Conservation (phyloP, 495 filamentous ascomycete species). For the Emericellopsis terricola region DNA sequence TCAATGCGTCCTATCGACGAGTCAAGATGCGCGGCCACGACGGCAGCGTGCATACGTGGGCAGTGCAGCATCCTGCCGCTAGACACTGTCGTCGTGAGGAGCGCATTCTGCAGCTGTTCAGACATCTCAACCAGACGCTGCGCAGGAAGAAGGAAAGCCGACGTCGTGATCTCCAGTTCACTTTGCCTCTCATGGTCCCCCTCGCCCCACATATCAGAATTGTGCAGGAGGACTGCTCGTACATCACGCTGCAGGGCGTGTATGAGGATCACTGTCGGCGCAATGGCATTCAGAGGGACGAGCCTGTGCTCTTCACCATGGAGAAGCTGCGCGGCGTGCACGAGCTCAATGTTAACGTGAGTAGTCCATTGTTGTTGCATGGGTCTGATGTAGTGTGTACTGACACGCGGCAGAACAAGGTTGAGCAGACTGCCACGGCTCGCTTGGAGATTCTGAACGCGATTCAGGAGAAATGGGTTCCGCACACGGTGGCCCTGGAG, state of each 20-base stretch:
- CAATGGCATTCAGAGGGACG: conserved; percentile 76
- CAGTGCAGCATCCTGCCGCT: conserved; percentile 86
- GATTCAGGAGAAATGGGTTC: conserved; percentile 83
- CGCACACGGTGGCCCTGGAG: conserved; percentile 58
- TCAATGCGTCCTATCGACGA: conserved; percentile 76
- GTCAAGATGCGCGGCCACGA: conserved; percentile 97
- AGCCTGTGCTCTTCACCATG: conserved; percentile 87
- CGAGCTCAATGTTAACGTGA: conserved; percentile 32
- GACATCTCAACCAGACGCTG: conserved; percentile 85
- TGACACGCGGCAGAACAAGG: conserved; percentile 29
- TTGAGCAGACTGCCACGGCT: conserved; percentile 49
- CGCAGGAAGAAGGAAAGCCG: conserved; percentile 86
- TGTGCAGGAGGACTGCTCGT: conserved; percentile 86
- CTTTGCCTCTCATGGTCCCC: conserved; percentile 85
- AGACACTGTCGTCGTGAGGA: conserved; percentile 86
- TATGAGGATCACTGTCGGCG: conserved; percentile 91
- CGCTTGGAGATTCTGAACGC: conserved; percentile 73
- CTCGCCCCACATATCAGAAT: conserved; percentile 83
- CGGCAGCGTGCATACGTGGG: conserved; percentile 85
- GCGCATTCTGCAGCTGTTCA: conserved; percentile 88
- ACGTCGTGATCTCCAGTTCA: conserved; percentile 86
- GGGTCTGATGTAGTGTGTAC: neutral
- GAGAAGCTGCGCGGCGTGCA: conserved; percentile 67
- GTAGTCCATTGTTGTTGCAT: neutral
- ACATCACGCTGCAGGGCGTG: conserved; percentile 82